Base-by-base conservation (phyloP, 2,329 filamentous ascomycete species). In the Nigrospora oryzae region DNA sequence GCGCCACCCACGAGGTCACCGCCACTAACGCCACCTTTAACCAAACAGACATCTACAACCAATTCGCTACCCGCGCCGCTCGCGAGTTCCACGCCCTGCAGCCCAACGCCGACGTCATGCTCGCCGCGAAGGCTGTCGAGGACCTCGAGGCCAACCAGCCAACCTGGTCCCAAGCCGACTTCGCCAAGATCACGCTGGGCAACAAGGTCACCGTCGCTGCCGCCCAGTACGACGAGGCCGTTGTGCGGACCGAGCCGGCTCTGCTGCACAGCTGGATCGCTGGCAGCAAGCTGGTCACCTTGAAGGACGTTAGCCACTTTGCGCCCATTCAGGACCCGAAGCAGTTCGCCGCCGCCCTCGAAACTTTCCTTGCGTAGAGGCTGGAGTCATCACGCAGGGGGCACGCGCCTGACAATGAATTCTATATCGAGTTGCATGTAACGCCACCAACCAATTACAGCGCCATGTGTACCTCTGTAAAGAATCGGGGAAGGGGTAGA, bases 281-380 rank as follows among this genome's bases (percentile, higher is more conserved):
- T n/a, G 62, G 62, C 3, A 70, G 67, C 46, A 53, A 55, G 43
- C 44, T 65, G 38, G 52, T 58, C 34, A 65, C 62, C 8, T 49
- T 70, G 47, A 56, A 47, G 2, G 59, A 57, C 2, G 66, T 69
- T 6, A 69, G 66, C 47, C 67, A 70, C 47, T 70, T 70, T 50
- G 66, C 66, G 33, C 67, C 67, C 2, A 32, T 68, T 14, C 67
- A 70, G 49, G 60, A 69, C 49, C 63, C 67, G 3, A 53, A 51
- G 2, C 56, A 62, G 48, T 66, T 66, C 41, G 55, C 62, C 3
- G 46, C 49, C 12, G 60, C 60, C 16, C 53, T 65, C 6, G 48
- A 57, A 48, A 46, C 53, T 19, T 65, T 61, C 35, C 53, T 64
- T 14, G 23, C 38, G 35, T 28, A 28, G 19, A 23, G 19, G 19